These are phyloP conservation scores for Rheum nobile DNA, from an alignment of 148 eudicot genomes.

Conservation along the genomic window DNA sequence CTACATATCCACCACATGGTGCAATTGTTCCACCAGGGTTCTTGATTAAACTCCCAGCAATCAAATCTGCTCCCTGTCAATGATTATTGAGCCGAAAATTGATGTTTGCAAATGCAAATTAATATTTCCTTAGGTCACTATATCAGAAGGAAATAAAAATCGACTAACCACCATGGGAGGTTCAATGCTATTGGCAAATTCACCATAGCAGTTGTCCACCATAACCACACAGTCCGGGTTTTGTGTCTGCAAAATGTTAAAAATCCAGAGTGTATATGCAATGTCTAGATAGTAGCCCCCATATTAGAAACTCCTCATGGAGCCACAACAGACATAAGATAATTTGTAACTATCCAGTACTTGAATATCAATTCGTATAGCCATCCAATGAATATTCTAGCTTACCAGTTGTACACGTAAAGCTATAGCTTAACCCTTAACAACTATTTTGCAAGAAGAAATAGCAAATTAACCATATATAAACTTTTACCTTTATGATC, in stretches of 20 bases:
- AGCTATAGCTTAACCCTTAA: neutral
- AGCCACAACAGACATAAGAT: neutral
- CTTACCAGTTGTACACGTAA: neutral
- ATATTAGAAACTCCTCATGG: neutral
- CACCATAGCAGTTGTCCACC: constrained; percentile 99
- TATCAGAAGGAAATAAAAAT: neutral
- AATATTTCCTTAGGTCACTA: neutral
- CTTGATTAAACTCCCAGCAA: constrained; percentile 93
- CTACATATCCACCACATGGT: constrained; percentile 98
- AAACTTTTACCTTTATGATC: constrained; percentile 54
- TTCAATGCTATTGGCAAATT: constrained; percentile 73
- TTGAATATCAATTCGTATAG: neutral
- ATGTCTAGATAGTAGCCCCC: neutral
- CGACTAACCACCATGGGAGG: constrained; percentile 94
- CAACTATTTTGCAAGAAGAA: neutral
- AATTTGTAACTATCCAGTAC: neutral
- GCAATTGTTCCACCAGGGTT: constrained; percentile 99
- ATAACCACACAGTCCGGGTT: constrained; percentile 79
- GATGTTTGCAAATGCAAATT: neutral
- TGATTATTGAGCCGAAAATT: neutral
- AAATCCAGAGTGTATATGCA: neutral
- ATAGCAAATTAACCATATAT: neutral
- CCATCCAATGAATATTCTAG: neutral
- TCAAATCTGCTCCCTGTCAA: constrained; percentile 85
- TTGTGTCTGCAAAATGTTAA: constrained; percentile 39